Conservation (phyloP, 257 asterid genomes). For the Nicotiana knightiana region DNA sequence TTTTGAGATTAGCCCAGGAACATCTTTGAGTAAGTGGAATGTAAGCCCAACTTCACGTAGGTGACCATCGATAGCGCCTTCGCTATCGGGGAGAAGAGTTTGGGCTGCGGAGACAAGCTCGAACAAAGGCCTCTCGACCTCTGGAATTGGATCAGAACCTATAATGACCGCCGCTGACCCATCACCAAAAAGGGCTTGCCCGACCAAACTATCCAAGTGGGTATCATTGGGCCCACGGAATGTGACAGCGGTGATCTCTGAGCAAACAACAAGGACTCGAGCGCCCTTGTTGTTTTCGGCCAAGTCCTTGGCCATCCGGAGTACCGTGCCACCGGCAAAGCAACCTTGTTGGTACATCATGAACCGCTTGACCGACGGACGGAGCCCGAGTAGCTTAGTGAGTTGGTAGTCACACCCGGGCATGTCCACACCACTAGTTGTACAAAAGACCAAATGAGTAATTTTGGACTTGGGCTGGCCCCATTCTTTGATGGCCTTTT, state of each 20-base stretch:
- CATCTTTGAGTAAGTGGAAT: conserved; percentile 41
- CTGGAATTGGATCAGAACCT: conserved; percentile 41
- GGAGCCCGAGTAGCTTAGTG: conserved; percentile 66
- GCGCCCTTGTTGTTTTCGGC: conserved; percentile 76
- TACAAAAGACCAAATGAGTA: conserved; percentile 69
- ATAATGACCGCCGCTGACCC: conserved; percentile 56
- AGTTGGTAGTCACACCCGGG: conserved; percentile 83
- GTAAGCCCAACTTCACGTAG: conserved; percentile 58
- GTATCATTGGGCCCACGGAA: conserved; percentile 60
- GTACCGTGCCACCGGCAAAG: conserved; percentile 65
- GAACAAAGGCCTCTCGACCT: conserved; percentile 48
- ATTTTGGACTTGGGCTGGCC: conserved; percentile 79
- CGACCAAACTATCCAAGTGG: conserved; percentile 52
- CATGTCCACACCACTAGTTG: conserved; percentile 87
- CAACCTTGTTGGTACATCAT: conserved; percentile 88
- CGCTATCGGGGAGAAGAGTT: conserved; percentile 50
- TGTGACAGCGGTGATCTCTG: conserved; percentile 48
- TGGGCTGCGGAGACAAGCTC: conserved; percentile 52
- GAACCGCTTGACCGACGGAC: conserved; percentile 55
- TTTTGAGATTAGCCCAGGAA: conserved; percentile 45
- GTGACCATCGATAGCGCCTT: conserved; percentile 50
- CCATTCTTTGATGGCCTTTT: conserved; percentile 79
- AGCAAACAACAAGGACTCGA: conserved; percentile 57
- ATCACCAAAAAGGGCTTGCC: conserved; percentile 56
- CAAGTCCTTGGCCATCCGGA: conserved; percentile 68